phyloP scores from a whole-genome alignment of 495 filamentous ascomycete genomes.

The Aspergillus coremiiformis region DNA sequence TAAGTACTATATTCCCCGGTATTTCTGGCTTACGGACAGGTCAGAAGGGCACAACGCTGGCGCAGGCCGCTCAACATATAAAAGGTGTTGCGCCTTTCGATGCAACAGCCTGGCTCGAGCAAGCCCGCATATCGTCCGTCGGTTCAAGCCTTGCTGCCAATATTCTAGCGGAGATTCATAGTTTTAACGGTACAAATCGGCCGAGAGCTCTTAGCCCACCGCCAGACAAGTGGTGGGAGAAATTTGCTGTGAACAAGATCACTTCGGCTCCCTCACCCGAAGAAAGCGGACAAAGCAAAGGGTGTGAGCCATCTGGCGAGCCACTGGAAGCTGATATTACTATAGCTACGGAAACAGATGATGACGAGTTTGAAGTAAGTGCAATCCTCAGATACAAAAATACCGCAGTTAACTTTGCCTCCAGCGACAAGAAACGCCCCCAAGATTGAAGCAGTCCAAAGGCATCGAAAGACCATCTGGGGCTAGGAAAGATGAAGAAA shows the following conservation, averaged over 20 bases:
- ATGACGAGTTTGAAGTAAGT: conserved; percentile 36
- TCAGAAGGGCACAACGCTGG: conserved; percentile 27
- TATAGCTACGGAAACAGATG: conserved; percentile 17
- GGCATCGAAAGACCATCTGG: not conserved
- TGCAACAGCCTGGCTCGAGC: conserved; percentile 33
- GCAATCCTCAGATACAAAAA: not conserved
- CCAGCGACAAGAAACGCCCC: conserved; percentile 36
- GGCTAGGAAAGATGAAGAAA: not conserved
- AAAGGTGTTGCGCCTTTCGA: conserved; percentile 43
- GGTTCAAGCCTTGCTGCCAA: conserved; percentile 19
- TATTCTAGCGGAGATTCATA: conserved; percentile 21
- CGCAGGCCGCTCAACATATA: conserved; percentile 34
- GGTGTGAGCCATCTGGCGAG: not conserved
- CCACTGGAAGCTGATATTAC: conserved; percentile 1
- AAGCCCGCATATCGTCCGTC: conserved; percentile 13
- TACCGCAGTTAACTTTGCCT: not conserved
- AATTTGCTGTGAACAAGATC: conserved; percentile 13
- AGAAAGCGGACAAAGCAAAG: not conserved
- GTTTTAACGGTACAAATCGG: not conserved
- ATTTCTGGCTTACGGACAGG: conserved; percentile 39
- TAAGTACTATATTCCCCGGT: conserved; percentile 63
- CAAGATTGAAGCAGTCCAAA: conserved; percentile 19
- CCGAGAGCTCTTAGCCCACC: conserved; percentile 12
- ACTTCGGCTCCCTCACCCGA: not conserved
- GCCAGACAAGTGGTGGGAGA: conserved; percentile 36